A percentile compares a stretch with the other conserved stretches of the same genome.
Evolutionary conservation across 495 filamentous ascomycete genomes (phyloP).

Genomic region (Penicillium atrosanguineum): DNA sequence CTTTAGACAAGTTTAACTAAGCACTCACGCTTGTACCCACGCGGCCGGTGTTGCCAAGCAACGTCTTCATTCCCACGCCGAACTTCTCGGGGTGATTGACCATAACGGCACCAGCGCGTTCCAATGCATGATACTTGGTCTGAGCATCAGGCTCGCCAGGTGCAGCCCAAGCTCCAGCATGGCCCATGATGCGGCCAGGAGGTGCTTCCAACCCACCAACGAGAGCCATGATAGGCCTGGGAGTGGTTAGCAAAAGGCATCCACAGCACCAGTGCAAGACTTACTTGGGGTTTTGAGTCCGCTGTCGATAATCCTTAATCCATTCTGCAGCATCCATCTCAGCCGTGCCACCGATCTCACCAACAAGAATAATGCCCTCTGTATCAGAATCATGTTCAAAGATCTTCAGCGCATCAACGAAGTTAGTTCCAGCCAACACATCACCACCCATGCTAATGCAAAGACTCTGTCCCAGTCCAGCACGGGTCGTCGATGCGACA

Average conservation of each 20-base stretch:
- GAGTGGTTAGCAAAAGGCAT: slow-evolving; percentile 1
- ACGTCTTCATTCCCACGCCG: slow-evolving; percentile 64
- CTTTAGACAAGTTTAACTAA: background rate
- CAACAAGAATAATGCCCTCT: slow-evolving; percentile 77
- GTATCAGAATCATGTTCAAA: slow-evolving; percentile 76
- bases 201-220: slow-evolving; percentile 68
- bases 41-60: slow-evolving; percentile 38
- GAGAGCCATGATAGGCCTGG: slow-evolving; percentile 75
- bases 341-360: slow-evolving; percentile 80
- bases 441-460: slow-evolving; percentile 90
- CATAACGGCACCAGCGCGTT: slow-evolving; percentile 69
- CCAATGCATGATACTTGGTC: slow-evolving; percentile 66
- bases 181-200: slow-evolving; percentile 77
- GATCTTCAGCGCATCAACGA: slow-evolving; percentile 71
- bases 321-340: slow-evolving; percentile 82
- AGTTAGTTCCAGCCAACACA: slow-evolving; percentile 75
- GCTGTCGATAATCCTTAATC: slow-evolving; percentile 65
- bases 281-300: slow-evolving; percentile 65
- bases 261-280: slow-evolving; percentile 16
- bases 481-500: slow-evolving; percentile 76
- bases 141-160: slow-evolving; percentile 63
- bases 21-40: slow-evolving; percentile 29
- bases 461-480: slow-evolving; percentile 80
- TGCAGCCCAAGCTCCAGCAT: slow-evolving; percentile 76
- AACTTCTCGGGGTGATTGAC: slow-evolving; percentile 82